Evolutionary conservation across 345 rosid species (phyloP).

Genomic region (Bruguiera parviflora): DNA sequence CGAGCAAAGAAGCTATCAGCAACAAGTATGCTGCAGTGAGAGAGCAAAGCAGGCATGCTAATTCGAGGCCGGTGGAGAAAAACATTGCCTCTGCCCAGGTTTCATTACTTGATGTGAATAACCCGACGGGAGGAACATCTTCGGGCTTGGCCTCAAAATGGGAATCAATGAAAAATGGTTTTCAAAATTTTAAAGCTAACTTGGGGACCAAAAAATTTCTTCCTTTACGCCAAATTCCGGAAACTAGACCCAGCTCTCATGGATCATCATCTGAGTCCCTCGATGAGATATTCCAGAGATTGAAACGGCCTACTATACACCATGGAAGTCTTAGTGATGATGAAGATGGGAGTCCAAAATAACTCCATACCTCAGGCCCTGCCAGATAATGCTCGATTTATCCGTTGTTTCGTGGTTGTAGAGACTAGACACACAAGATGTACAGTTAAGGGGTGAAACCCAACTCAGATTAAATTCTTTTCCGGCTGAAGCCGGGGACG

Average conservation of each 20-base stretch:
- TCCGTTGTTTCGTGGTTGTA: constrained; percentile 1
- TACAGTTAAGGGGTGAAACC: constrained; percentile 19
- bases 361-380: constrained; percentile 17
- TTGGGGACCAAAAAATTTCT: constrained; percentile 67
- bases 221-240: constrained; percentile 58
- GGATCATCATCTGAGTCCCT: constrained; percentile 55
- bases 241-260: constrained; percentile 32
- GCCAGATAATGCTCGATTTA: constrained; percentile 25
- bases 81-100: constrained; percentile 69
- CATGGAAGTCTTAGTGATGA: constrained; percentile 32
- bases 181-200: constrained; percentile 79
- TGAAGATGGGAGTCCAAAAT: constrained; percentile 17
- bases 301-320: constrained; percentile 63
- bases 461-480: neutral
- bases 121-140: constrained; percentile 39
- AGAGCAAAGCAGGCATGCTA: constrained; percentile 62
- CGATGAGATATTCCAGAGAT: constrained; percentile 86
- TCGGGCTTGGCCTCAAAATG: constrained; percentile 67
- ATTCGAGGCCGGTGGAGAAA: constrained; percentile 45
- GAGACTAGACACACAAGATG: constrained; percentile 19
- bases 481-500: constrained; percentile 7
- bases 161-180: constrained; percentile 84
- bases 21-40: constrained; percentile 84
- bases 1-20: constrained; percentile 79
- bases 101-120: constrained; percentile 60